Base-by-base conservation (phyloP, 768 basidiomycete species). In the Tulasnella sp. region DNA sequence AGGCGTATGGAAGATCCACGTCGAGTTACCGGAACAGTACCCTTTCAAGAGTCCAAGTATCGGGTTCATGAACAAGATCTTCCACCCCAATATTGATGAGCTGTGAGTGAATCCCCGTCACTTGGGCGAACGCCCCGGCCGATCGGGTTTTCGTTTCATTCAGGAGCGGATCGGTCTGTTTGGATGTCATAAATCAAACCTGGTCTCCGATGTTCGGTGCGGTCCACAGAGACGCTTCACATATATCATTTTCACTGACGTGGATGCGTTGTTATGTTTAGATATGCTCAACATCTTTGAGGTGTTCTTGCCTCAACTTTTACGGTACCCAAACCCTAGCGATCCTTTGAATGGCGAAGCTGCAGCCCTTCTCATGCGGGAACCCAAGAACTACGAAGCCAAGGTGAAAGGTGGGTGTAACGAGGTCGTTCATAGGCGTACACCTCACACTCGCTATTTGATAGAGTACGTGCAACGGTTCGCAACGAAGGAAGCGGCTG, bases 251-350 rank as follows among this genome's bases (percentile, higher is more conserved):
- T 8, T 23, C 36, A 37, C 36, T 40, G 29, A 35, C n/a, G 25
- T 25, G n/a, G 15, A 7, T 37, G 29, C 40, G 27, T 23, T 59
- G 6, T 39, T 29, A 12, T 9, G 21, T 34, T 49, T 65, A 97
- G 94, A 98, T 71, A 93, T 98, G 86, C 89, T 97, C 75, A 99
- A 99, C 68, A 98, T 99, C 62, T 98, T 99, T 66, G 96, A 99
- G 69, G 85, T 89, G 49, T 99, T 99, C 73, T 76, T 99, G 40
- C 96, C 96, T 3, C 96, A 99, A 69, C 80, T 99, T 1, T 72
- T 99, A 56, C 86, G 93, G 45, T 99, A 99, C 69, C 96, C 96
- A 61, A 99, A 99, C 69, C 94, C 96, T 11, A 91, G 93, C 60
- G 96, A 99, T 68, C 96, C 96, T 3, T 74, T 98, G 52, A 99